These are phyloP conservation scores for Russula brevipes DNA, from an alignment of 768 basidiomycete species.

Conservation along the genomic window DNA sequence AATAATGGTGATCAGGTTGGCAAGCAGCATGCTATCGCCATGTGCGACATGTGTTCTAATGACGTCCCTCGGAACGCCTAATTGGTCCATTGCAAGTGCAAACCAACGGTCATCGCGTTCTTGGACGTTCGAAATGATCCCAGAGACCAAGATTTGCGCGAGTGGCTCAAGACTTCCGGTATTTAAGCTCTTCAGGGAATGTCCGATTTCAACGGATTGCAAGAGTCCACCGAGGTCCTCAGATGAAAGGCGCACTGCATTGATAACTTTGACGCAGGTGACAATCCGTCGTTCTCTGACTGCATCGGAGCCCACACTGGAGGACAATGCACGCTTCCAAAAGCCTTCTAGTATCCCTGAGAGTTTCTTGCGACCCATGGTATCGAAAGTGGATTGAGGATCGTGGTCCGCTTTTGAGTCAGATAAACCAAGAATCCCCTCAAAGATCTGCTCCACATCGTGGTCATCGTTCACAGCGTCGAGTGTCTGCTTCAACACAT, in stretches of 20 bases:
- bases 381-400: not conserved
- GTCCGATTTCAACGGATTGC: not conserved
- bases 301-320: not conserved
- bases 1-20: conserved; percentile 1
- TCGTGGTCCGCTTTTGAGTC: not conserved
- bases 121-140: not conserved
- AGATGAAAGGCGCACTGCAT: not conserved
- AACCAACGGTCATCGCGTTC: not conserved
- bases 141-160: not conserved
- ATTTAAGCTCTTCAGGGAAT: not conserved
- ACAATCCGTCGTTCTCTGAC: not conserved
- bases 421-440: not conserved
- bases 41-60: not conserved
- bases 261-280: not conserved
- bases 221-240: not conserved
- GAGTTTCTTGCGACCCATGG: not conserved
- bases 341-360: not conserved
- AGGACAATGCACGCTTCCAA: not conserved
- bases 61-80: not conserved
- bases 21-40: not conserved
- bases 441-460: conserved; percentile 1
- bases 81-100: not conserved
- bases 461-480: not conserved
- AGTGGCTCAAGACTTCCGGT: not conserved
- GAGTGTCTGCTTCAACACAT: not conserved